Percentiles rank a stretch among this genome's conserved stretches.
Conservation (phyloP, 208 protist genomes). For the Leishmania major region DNA sequence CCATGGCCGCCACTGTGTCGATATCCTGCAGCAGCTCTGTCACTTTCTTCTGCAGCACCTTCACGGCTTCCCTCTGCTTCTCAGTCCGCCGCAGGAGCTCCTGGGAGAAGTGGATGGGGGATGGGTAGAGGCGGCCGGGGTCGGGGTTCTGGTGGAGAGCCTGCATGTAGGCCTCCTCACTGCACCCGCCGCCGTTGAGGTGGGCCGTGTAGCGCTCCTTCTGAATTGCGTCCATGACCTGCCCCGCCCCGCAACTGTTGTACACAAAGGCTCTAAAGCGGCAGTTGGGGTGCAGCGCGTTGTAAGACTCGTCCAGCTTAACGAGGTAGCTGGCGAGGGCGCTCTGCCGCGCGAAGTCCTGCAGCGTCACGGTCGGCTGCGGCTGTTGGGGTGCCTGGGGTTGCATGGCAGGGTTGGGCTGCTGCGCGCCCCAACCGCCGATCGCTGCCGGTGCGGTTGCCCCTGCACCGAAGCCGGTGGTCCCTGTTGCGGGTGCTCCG, state of each 20-base stretch:
- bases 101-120: conserved; percentile 70
- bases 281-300: conserved; percentile 66
- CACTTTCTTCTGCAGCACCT: conserved; percentile 38
- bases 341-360: conserved; percentile 54
- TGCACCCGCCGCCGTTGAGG: conserved; percentile 54
- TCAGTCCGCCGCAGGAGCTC: conserved; percentile 60
- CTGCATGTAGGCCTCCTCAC: conserved; percentile 53
- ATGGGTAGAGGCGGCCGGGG: conserved; percentile 54
- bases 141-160: conserved; percentile 64
- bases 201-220: conserved; percentile 64
- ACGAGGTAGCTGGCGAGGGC: conserved; percentile 64
- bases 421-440: conserved; percentile 10
- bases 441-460: conserved; percentile 5
- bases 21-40: conserved; percentile 41
- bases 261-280: conserved; percentile 80
- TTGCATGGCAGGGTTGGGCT: neutral
- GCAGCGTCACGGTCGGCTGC: conserved; percentile 31
- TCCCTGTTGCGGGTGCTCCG: conserved; percentile 5
- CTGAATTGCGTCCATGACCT: conserved; percentile 56
- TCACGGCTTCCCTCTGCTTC: conserved; percentile 57
- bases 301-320: conserved; percentile 69
- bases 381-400: neutral
- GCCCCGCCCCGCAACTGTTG: conserved; percentile 65
- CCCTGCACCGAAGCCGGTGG: conserved; percentile 17
- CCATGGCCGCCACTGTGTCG: conserved; percentile 37